Base-by-base conservation (phyloP, 495 filamentous ascomycete genomes). In the Pseudomonodictys pantanalensis region DNA sequence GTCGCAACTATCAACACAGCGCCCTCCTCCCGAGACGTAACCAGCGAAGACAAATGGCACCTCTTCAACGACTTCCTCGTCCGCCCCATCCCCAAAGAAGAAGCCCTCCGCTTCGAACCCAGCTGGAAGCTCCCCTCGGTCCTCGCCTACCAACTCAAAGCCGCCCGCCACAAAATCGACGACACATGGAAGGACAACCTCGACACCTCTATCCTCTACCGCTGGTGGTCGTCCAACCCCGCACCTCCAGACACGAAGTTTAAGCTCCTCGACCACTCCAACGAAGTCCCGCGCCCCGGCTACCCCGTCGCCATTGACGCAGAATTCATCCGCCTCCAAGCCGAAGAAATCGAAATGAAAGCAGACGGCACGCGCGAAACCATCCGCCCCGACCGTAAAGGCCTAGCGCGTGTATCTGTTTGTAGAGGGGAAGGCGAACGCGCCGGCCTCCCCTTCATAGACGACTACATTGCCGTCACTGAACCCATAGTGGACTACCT, bases 41-140 rank as follows among this genome's bases (percentile, higher is more conserved):
- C 78, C 5, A 63, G 78, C 1, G 76, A 83, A 50, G 82, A 77
- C 62, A 83, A 83, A 59, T 99, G 93, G 93, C 89, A 96, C 67
- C 70, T 99, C 3, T 96, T 99, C 73, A 99, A 99, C 52, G 93
- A 99, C 72, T 99, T 99, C 63, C 76, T 95, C 11, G 93, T 99
- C 29, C 82, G 87, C 4, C 82, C 86, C n/a, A 79, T 95, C 17
- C 78, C 85, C 12, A 76, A 79, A 39, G 86, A 88, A 32, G 92
- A 97, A 69, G 95, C 95, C 3, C 75, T 97, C 11, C 83, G 85
- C 12, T 97, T 97, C 67, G 91, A 89, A 32, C 81, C 88, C 22
- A 77, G 83, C 6, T 97, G 95, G 92, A 99, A 97, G 76, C 79
- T 86, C 45, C 95, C 93, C 2, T 88, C 87, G 30, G 85, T 97